These are phyloP conservation scores for Neolentinus lepideus DNA, from an alignment of 1,284 basidiomycete species.

Conservation along the genomic window DNA sequence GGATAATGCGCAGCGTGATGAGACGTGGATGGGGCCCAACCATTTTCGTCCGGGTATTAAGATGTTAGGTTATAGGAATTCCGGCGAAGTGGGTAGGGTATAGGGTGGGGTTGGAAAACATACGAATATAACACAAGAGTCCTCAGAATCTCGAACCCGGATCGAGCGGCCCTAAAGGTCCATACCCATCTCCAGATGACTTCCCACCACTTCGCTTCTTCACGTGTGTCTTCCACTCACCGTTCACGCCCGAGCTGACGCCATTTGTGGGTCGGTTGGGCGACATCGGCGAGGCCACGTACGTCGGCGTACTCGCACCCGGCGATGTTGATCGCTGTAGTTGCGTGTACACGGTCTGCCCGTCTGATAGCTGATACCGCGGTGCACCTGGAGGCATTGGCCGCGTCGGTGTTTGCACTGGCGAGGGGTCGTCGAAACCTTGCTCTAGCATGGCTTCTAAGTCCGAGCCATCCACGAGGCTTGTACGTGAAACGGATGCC, in stretches of 20 bases:
- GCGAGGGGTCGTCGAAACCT: slow-evolving; percentile 69
- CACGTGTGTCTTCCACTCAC: slow-evolving; percentile 32
- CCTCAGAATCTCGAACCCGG: slow-evolving; percentile 35
- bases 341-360: slow-evolving; percentile 44
- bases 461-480: slow-evolving; percentile 61
- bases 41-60: slow-evolving; percentile 1
- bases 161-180: slow-evolving; percentile 72
- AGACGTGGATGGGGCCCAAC: neutral
- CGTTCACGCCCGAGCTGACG: slow-evolving; percentile 28
- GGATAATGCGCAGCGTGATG: neutral
- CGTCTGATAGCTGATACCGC: slow-evolving; percentile 59
- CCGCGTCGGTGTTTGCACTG: slow-evolving; percentile 25
- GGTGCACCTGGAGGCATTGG: slow-evolving; percentile 24
- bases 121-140: slow-evolving; percentile 2
- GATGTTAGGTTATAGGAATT: neutral
- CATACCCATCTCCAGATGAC: slow-evolving; percentile 45
- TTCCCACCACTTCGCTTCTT: slow-evolving; percentile 38
- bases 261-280: slow-evolving; percentile 23
- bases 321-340: slow-evolving; percentile 44
- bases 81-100: neutral
- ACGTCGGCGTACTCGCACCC: slow-evolving; percentile 13
- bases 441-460: slow-evolving; percentile 85
- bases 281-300: slow-evolving; percentile 40
- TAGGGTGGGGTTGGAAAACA: neutral
- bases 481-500: slow-evolving; percentile 45